Evolutionary conservation across 441 rosid species (phyloP), one percentile per base, ranked within the genome.

Genomic region (Pelargonium fulgidum): DNA sequence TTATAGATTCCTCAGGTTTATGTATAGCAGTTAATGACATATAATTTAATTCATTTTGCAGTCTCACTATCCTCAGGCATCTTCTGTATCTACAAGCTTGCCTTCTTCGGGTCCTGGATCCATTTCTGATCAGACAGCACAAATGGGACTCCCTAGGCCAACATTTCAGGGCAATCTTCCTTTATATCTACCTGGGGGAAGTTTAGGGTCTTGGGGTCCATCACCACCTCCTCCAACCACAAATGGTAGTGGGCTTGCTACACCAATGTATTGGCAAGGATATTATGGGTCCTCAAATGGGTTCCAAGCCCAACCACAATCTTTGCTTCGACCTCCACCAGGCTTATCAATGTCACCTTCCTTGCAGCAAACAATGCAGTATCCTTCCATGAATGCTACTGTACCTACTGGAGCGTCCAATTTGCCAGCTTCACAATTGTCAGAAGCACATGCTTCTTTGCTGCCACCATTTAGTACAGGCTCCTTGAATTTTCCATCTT

Each of bases 261-360:
- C 76, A 79, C 84, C 80, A n/a, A 72, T 76, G 70, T 77, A 77
- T 45, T 79, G 82, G 85, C 85, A 79, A 68, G 81, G 82, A 19
- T 81, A 64, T 71, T 77, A 73, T 72, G 80, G 79, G 36, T 48
- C 81, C 11, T 39, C 77, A 7, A 75, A 70, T 64, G 81, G 80
- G 71, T 70, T 70, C 20, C 79, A 69, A 54, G 44, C 69, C 13
- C 82, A 70, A 36, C 82, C 72, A 70, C 84, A 72, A 64, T 65
- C 70, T 62, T 72, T 79, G 70, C 67, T 77, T 44, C 71, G 50
- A 45, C 73, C 68, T 8, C 77, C 63, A 3, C 70, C 69, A 10
- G 75, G 79, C 45, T 63, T 81, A 71, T 59, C 81, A 36, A 68
- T 80, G 77, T 72, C 78, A 45, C 72, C 76, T 65, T 62, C 78